These are phyloP conservation scores for Penicillium brasilianum DNA, from an alignment of 2,329 filamentous ascomycete genomes.

Conservation along the genomic window DNA sequence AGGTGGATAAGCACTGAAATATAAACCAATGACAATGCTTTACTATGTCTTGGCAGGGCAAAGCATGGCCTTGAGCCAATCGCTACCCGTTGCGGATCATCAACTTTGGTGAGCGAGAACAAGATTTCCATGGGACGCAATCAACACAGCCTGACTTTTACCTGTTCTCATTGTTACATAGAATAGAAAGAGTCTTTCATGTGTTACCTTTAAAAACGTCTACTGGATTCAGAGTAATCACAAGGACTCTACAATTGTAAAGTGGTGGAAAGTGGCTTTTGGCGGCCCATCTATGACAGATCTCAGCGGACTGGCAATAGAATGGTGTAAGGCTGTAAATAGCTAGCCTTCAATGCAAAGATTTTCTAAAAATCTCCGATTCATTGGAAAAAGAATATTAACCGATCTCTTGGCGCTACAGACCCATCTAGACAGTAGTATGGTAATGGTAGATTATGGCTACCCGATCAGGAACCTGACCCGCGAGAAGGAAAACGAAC, in stretches of 20 bases:
- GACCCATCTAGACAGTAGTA: background rate
- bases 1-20: background rate
- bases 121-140: background rate
- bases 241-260: background rate
- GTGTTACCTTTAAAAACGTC: background rate
- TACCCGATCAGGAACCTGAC: conserved; percentile 5
- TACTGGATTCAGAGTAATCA: background rate
- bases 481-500: background rate
- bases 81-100: background rate
- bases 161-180: background rate
- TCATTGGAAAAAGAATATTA: too few relatives aligned
- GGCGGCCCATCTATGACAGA: background rate
- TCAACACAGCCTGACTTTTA: background rate
- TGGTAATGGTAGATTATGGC: background rate
- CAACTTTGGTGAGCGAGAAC: background rate
- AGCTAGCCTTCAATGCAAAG: background rate
- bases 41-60: conserved; percentile 17
- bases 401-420: background rate
- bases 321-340: background rate
- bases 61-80: conserved; percentile 12
- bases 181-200: background rate
- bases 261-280: background rate
- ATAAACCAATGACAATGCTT: conserved; percentile 4
- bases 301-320: background rate
- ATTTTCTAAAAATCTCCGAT: background rate